phyloP scores from a whole-genome alignment of 257 asterid species.

The Gentiana dahurica region DNA sequence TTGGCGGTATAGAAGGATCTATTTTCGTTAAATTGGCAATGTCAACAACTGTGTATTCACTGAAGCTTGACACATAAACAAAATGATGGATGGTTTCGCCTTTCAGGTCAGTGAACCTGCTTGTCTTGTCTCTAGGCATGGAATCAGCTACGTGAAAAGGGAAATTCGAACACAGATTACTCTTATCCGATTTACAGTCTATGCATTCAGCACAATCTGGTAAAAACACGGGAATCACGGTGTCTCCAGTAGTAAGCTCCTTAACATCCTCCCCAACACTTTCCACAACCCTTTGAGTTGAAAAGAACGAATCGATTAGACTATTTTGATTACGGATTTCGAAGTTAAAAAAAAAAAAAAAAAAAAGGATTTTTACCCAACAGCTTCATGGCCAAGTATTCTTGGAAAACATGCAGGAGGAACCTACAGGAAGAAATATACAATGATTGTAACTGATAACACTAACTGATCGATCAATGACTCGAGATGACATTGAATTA shows the following conservation, averaged over 20 bases:
- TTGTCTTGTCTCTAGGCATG: conserved; percentile 57
- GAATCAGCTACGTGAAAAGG: conserved; percentile 41
- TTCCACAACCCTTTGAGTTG: conserved; percentile 50
- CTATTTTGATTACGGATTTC: no score
- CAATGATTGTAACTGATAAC: background rate
- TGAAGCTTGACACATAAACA: conserved; percentile 59
- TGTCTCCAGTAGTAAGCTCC: conserved; percentile 50
- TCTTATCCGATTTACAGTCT: conserved; percentile 72
- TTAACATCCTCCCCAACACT: conserved; percentile 66
- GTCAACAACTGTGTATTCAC: conserved; percentile 69
- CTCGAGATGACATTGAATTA: no score
- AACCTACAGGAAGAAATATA: conserved; percentile 8
- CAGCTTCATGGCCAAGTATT: conserved; percentile 18
- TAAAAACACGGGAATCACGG: conserved; percentile 61
- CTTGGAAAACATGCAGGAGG: conserved; percentile 15
- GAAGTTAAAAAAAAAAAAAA: no score
- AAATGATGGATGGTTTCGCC: conserved; percentile 70
- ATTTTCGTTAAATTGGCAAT: conserved; percentile 44
- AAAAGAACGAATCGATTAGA: background rate
- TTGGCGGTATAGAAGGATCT: conserved; percentile 54
- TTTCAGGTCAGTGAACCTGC: conserved; percentile 65
- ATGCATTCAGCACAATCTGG: conserved; percentile 66
- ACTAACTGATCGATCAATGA: no score
- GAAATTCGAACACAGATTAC: conserved; percentile 64
- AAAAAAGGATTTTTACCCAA: conserved; percentile 7